phyloP scores from a whole-genome alignment of 192 early-diverging fungal genomes.

The Backusella psychrophila region DNA sequence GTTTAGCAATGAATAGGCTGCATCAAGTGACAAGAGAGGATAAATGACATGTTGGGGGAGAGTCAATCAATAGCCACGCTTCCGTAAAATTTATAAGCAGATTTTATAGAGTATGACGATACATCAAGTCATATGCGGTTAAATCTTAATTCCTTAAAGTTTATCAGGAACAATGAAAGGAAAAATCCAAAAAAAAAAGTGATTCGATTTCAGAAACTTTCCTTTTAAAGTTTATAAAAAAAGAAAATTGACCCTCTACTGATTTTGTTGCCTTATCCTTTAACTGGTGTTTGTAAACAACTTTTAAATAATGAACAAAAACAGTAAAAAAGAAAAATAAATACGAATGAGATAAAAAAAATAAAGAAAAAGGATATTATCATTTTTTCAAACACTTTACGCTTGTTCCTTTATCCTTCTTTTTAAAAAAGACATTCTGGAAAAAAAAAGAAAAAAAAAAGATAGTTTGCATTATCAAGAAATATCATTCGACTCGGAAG shows the following conservation, averaged over 20 bases:
- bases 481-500: background rate
- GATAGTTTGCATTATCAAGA: background rate
- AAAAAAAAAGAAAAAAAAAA: background rate
- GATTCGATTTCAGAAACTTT: background rate
- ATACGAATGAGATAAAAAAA: background rate
- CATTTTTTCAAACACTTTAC: background rate
- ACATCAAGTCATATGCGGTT: background rate
- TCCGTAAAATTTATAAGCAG: background rate
- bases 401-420: background rate
- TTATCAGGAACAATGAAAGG: background rate
- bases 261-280: background rate
- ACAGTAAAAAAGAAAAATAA: background rate
- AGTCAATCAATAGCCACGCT: background rate
- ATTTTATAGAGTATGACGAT: background rate
- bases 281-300: background rate
- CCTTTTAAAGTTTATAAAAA: background rate
- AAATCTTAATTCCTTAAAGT: background rate
- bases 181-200: background rate
- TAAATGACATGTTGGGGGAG: background rate
- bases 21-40: background rate
- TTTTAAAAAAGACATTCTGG: background rate
- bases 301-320: background rate
- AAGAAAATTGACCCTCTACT: no score
- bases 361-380: background rate
- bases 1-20: background rate